A percentile compares a stretch with the other conserved stretches of the same genome.
These are phyloP conservation scores for Ustilago esculenta DNA, from an alignment of 1,284 basidiomycete genomes.

Conservation along the genomic window DNA sequence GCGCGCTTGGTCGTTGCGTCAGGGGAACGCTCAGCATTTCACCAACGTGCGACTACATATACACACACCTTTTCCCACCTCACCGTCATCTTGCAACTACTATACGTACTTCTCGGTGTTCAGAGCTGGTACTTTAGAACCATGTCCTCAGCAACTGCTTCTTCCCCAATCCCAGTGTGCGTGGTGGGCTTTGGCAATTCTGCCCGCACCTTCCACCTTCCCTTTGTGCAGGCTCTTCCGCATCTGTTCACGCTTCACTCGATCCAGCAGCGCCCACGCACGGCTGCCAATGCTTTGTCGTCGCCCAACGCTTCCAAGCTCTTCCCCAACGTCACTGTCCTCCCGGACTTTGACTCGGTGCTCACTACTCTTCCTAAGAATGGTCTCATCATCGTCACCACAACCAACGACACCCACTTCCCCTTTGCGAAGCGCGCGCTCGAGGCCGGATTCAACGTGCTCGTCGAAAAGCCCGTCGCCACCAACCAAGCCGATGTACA, in stretches of 20 bases:
- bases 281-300: slow-evolving; percentile 24
- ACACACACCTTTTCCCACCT: too few species aligned
- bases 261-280: slow-evolving; percentile 60
- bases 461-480: slow-evolving; percentile 64
- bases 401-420: slow-evolving; percentile 63
- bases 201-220: slow-evolving; percentile 62
- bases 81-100: too few species aligned
- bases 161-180: slow-evolving; percentile 54
- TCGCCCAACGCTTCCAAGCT: slow-evolving; percentile 41
- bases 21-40: too few species aligned
- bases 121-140: too few species aligned
- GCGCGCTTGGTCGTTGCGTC: too few species aligned
- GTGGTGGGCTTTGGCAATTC: slow-evolving; percentile 60
- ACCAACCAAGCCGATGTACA: slow-evolving; percentile 46
- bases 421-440: slow-evolving; percentile 61
- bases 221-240: slow-evolving; percentile 56
- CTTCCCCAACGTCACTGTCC: slow-evolving; percentile 50
- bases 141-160: too few species aligned
- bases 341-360: slow-evolving; percentile 53
- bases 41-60: too few species aligned
- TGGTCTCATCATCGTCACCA: slow-evolving; percentile 63
- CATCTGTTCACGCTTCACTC: slow-evolving; percentile 55
- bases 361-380: slow-evolving; percentile 55
- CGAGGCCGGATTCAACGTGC: slow-evolving; percentile 59
- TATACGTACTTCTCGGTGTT: too few species aligned